phyloP scores from a whole-genome alignment of 2,329 filamentous ascomycete species.

The Ascochyta fabae region DNA sequence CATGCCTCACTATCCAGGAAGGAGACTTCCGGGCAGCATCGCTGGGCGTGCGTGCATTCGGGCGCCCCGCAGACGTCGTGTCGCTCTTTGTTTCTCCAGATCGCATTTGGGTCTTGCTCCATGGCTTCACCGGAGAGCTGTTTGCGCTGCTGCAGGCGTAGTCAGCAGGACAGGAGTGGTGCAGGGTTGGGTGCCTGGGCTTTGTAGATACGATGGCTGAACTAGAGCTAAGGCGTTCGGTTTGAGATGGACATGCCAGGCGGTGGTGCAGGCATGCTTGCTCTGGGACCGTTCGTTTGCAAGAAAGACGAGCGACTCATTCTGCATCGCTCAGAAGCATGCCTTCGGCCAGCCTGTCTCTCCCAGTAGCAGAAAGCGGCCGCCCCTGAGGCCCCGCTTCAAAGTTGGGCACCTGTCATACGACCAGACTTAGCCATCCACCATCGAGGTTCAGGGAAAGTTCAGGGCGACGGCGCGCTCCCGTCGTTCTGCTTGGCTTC shows the following conservation, averaged over 20 bases:
- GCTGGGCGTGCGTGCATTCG: not conserved
- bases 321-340: not conserved
- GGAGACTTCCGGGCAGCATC: not conserved
- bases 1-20: slow-evolving; percentile 4
- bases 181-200: slow-evolving; percentile 13
- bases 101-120: slow-evolving; percentile 13
- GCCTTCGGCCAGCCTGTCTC: slow-evolving; percentile 1
- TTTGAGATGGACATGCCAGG: slow-evolving; percentile 1
- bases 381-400: slow-evolving; percentile 31
- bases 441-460: slow-evolving; percentile 31
- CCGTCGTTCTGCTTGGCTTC: slow-evolving; percentile 25
- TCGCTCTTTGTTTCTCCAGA: slow-evolving; percentile 9
- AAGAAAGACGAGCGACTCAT: not conserved
- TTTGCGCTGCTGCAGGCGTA: slow-evolving; percentile 10
- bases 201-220: not conserved
- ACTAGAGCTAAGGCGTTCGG: not conserved
- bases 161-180: not conserved
- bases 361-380: not conserved
- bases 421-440: slow-evolving; percentile 19
- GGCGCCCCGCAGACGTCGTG: slow-evolving; percentile 12
- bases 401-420: slow-evolving; percentile 25
- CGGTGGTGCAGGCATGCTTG: not conserved
- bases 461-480: slow-evolving; percentile 27
- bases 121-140: slow-evolving; percentile 10
- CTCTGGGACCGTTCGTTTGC: not conserved